A percentile compares a stretch with the other conserved stretches of the same genome.
phyloP scores from a whole-genome alignment of 345 rosid species.

The Excoecaria agallocha region DNA sequence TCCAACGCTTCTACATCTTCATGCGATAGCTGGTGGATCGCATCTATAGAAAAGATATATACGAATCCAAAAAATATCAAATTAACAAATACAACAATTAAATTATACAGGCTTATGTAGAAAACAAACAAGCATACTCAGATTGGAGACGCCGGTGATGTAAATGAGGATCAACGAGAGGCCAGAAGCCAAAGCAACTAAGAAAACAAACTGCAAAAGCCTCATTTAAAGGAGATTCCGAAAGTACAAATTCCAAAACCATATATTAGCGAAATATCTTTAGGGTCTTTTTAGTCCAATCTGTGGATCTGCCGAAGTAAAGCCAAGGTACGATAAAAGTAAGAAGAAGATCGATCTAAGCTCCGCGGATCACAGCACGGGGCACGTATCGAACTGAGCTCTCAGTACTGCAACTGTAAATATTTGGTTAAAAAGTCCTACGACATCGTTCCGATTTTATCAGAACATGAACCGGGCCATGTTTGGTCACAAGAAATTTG shows the following conservation, averaged over 20 bases:
- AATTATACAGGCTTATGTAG: not conserved
- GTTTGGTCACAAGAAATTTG: not conserved
- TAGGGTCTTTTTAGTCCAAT: not conserved
- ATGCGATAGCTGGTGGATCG: slow-evolving; percentile 42
- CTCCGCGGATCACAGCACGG: not conserved
- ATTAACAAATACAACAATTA: not conserved
- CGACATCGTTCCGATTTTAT: too few species aligned
- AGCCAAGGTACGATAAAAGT: not conserved
- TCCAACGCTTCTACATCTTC: slow-evolving; percentile 71
- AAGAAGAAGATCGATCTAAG: not conserved
- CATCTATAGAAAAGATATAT: slow-evolving; percentile 46
- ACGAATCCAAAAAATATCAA: not conserved
- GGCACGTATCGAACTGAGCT: too few species aligned
- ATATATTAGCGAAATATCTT: not conserved
- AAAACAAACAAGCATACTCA: slow-evolving; percentile 32
- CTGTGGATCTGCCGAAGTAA: not conserved
- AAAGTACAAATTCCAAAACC: not conserved
- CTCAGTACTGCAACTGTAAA: too few species aligned
- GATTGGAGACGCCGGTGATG: slow-evolving; percentile 69
- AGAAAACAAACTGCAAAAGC: slow-evolving; percentile 57
- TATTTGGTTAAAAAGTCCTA: too few species aligned
- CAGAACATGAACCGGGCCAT: not conserved
- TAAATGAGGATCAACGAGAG: slow-evolving; percentile 70
- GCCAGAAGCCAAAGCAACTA: slow-evolving; percentile 64
- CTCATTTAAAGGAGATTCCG: slow-evolving; percentile 38